A percentile compares a stretch with the other conserved stretches of the same genome.
phyloP scores from a whole-genome alignment of 129 eudicot genomes.

The Rutidosis leptorrhynchoides region DNA sequence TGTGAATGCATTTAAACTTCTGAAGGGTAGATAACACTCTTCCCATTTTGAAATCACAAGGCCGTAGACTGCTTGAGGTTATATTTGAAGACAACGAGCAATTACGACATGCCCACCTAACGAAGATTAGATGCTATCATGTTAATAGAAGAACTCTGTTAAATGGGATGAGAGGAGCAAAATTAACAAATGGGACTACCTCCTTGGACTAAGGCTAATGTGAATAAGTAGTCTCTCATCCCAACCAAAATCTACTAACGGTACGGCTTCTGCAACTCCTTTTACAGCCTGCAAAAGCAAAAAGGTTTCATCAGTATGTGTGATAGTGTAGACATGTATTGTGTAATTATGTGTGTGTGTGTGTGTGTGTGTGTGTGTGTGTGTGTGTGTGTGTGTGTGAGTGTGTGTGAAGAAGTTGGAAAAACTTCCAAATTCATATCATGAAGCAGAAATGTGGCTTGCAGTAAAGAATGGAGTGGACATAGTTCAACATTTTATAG shows the following conservation, averaged over 20 bases:
- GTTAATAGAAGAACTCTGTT: slow-evolving; percentile 19
- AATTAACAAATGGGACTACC: slow-evolving; percentile 35
- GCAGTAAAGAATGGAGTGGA: neutral
- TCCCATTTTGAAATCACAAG: slow-evolving; percentile 95
- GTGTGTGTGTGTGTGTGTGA: neutral
- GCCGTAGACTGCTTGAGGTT: slow-evolving; percentile 71
- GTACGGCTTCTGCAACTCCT: slow-evolving; percentile 81
- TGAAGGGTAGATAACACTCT: slow-evolving; percentile 70
- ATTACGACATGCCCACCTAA: slow-evolving; percentile 86
- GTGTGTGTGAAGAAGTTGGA: neutral
- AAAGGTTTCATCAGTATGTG: neutral
- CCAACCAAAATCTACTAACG: slow-evolving; percentile 35
- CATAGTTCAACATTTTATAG: neutral
- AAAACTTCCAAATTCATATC: neutral
- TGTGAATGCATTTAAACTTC: slow-evolving; percentile 64
- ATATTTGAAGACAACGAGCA: slow-evolving; percentile 75
- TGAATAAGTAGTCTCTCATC: slow-evolving; percentile 81
- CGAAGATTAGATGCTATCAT: slow-evolving; percentile 15
- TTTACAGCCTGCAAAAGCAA: slow-evolving; percentile 56
- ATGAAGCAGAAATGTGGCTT: neutral
- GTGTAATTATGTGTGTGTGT: neutral
- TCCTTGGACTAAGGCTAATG: slow-evolving; percentile 81
- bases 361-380: neutral
- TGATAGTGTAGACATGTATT: neutral
- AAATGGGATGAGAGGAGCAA: neutral